These are phyloP conservation scores for Ophiostoma montium DNA, from an alignment of 2,329 filamentous ascomycete species.

Conservation along the genomic window DNA sequence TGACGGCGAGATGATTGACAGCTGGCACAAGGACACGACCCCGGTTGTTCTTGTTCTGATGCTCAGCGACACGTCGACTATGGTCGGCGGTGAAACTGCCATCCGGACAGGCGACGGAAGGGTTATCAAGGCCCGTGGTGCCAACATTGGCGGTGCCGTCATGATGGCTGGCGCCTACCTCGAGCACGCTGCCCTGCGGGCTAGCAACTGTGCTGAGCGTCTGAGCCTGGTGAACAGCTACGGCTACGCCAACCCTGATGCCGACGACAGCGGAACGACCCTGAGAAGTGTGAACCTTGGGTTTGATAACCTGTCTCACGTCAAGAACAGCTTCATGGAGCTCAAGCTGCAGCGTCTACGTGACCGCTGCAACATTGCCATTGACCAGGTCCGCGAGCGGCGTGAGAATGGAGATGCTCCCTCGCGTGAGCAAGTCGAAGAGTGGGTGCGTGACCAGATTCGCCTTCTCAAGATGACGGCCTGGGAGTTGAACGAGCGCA, in stretches of 20 bases:
- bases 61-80: constrained; percentile 12
- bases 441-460: constrained; percentile 10
- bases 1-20: constrained; percentile 4
- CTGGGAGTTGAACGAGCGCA: constrained; percentile 8
- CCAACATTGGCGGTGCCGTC: constrained; percentile 9
- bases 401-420: background rate
- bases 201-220: constrained; percentile 11
- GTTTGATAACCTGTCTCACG: constrained; percentile 7
- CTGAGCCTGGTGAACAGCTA: constrained; percentile 11
- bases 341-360: constrained; percentile 9
- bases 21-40: constrained; percentile 12
- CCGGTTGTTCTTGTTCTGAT: constrained; percentile 10
- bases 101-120: constrained; percentile 5
- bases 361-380: constrained; percentile 7
- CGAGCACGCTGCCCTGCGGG: constrained; percentile 10
- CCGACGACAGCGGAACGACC: constrained; percentile 9
- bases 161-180: constrained; percentile 11
- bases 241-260: constrained; percentile 10
- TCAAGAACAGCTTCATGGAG: constrained; percentile 9
- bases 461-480: constrained; percentile 5
- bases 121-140: constrained; percentile 10
- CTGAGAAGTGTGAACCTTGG: constrained; percentile 7
- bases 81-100: constrained; percentile 11
- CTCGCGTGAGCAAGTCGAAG: constrained; percentile 5
- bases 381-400: constrained; percentile 5